Conservation (phyloP, 2,329 filamentous ascomycete species). For the Zalaria sp. region DNA sequence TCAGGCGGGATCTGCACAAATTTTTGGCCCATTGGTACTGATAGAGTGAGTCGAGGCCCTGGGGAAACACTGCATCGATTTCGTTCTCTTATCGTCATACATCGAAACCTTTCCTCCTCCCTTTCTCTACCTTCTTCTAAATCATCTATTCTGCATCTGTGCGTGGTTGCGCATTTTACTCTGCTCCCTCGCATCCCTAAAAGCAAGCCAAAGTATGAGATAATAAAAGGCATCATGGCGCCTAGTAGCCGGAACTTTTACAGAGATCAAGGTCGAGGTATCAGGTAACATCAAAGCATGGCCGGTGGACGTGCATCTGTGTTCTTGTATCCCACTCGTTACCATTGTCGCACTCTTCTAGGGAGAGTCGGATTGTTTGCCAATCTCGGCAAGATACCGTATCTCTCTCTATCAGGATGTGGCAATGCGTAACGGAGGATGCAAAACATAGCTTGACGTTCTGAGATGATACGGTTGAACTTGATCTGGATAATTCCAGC, state of each 20-base stretch:
- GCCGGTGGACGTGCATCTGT: slow-evolving; percentile 15
- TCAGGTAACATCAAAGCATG: slow-evolving; percentile 19
- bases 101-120: slow-evolving; percentile 2
- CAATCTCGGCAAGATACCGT: neutral
- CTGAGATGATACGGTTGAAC: slow-evolving; percentile 42
- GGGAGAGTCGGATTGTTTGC: neutral
- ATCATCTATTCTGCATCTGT: neutral
- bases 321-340: slow-evolving; percentile 1
- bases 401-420: too few relatives aligned
- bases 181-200: too few relatives aligned
- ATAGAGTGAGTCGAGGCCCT: neutral
- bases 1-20: too few relatives aligned
- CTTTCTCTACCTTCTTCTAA: neutral
- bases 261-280: slow-evolving; percentile 11
- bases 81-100: neutral
- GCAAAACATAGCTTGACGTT: slow-evolving; percentile 11
- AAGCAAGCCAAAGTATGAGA: slow-evolving; percentile 7
- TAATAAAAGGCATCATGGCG: slow-evolving; percentile 8
- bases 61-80: neutral
- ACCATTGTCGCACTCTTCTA: neutral
- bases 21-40: too few relatives aligned
- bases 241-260: slow-evolving; percentile 4
- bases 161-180: too few relatives aligned
- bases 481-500: slow-evolving; percentile 40
- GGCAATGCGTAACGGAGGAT: neutral